A percentile compares a stretch with the other conserved stretches of the same genome.
These are phyloP conservation scores for Malassezia globosa DNA, from an alignment of 1,284 basidiomycete genomes.

Conservation along the genomic window DNA sequence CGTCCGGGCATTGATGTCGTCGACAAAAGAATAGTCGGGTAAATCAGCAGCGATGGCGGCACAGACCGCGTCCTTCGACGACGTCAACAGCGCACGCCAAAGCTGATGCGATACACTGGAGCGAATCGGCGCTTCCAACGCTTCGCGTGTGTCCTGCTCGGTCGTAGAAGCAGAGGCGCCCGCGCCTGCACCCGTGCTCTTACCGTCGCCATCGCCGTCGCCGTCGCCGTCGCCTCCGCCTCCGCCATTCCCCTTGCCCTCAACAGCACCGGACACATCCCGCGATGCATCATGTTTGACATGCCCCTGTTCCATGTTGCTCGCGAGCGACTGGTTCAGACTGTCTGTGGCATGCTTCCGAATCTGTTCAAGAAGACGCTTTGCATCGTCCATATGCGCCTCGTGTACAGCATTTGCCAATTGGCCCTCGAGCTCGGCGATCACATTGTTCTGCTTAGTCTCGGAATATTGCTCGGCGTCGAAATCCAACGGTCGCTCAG, in stretches of 20 bases:
- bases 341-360: neutral
- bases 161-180: too few species aligned
- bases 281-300: constrained; percentile 30
- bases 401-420: constrained; percentile 30
- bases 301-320: constrained; percentile 6
- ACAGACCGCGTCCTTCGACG: constrained; percentile 26
- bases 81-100: constrained; percentile 41
- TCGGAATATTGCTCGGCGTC: constrained; percentile 25
- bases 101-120: constrained; percentile 38
- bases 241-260: too few species aligned
- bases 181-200: constrained; percentile 12
- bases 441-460: constrained; percentile 27
- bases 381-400: constrained; percentile 24
- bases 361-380: constrained; percentile 26
- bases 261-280: too few species aligned
- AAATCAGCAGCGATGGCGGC: constrained; percentile 30
- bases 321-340: too few species aligned
- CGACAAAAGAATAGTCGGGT: constrained; percentile 77
- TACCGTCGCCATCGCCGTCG: neutral
- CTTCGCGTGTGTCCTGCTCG: too few species aligned
- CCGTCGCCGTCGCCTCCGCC: neutral
- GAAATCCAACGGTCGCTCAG: constrained; percentile 41
- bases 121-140: constrained; percentile 25
- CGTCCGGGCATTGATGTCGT: constrained; percentile 92
- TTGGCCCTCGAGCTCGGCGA: constrained; percentile 39